A percentile compares a stretch with the other conserved stretches of the same genome.
phyloP scores from a whole-genome alignment of 2,329 filamentous ascomycete species.

The Cordyceps militaris region DNA sequence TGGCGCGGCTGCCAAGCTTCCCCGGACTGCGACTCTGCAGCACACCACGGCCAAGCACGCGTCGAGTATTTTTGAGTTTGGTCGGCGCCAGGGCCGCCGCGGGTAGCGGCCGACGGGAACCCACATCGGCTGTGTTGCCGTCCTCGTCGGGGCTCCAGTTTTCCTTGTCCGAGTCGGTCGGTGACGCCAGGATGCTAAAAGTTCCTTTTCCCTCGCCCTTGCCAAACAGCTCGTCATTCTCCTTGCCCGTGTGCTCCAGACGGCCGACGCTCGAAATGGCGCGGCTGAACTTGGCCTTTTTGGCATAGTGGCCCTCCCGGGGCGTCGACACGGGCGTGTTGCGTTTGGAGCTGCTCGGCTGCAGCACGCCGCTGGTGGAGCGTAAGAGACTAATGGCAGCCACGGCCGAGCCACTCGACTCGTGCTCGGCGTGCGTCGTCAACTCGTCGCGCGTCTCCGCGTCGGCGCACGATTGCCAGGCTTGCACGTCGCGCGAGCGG shows the following conservation, averaged over 20 bases:
- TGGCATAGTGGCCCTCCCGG: slow-evolving; percentile 26
- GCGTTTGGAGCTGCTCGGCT: slow-evolving; percentile 57
- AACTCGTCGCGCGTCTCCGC: slow-evolving; percentile 71
- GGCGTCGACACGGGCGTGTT: slow-evolving; percentile 42
- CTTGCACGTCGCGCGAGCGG: slow-evolving; percentile 77
- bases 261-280: slow-evolving; percentile 56
- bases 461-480: slow-evolving; percentile 88
- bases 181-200: slow-evolving; percentile 31
- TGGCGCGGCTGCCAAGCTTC: slow-evolving; percentile 30
- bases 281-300: slow-evolving; percentile 56
- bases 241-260: slow-evolving; percentile 39
- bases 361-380: slow-evolving; percentile 52
- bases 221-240: slow-evolving; percentile 14
- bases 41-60: slow-evolving; percentile 31
- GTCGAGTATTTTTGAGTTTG: slow-evolving; percentile 29
- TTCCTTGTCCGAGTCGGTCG: slow-evolving; percentile 82
- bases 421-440: slow-evolving; percentile 72
- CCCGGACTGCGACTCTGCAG: slow-evolving; percentile 32
- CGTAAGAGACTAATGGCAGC: slow-evolving; percentile 76
- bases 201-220: slow-evolving; percentile 29
- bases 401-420: slow-evolving; percentile 70
- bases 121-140: slow-evolving; percentile 28
- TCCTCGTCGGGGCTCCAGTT: slow-evolving; percentile 65
- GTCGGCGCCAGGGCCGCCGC: neutral
- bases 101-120: slow-evolving; percentile 31